phyloP scores from a whole-genome alignment of 2,329 filamentous ascomycete species.

The Thermoascus crustaceus region DNA sequence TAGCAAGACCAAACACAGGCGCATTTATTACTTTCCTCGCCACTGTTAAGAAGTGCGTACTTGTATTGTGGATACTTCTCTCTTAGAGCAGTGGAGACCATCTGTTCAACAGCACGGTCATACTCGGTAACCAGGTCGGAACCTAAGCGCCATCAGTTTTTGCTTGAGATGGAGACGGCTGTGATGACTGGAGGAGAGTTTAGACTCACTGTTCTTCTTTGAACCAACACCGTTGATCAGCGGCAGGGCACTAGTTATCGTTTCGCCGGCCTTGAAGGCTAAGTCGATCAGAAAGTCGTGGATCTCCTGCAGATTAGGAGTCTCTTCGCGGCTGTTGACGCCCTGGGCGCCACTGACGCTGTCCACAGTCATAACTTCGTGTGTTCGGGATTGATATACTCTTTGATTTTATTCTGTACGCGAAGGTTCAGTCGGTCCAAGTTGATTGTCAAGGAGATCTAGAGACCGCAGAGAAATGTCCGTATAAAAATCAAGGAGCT shows the following conservation, averaged over 20 bases:
- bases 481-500: too few species aligned
- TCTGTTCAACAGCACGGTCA: constrained; percentile 52
- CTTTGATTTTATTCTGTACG: too few species aligned
- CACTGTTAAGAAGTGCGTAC: constrained; percentile 25
- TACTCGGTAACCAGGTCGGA: constrained; percentile 58
- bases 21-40: too few species aligned
- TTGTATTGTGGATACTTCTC: constrained; percentile 46
- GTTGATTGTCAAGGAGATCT: too few species aligned
- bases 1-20: not conserved
- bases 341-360: too few species aligned
- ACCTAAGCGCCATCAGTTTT: constrained; percentile 26
- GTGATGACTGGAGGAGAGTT: not conserved
- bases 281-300: constrained; percentile 34
- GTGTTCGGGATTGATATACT: too few species aligned
- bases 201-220: constrained; percentile 39
- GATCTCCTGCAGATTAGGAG: constrained; percentile 30
- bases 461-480: too few species aligned
- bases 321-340: constrained; percentile 1
- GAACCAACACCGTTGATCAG: constrained; percentile 29
- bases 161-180: not conserved
- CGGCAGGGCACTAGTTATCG: constrained; percentile 37
- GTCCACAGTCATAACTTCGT: too few species aligned
- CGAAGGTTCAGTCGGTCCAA: too few species aligned
- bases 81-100: constrained; percentile 45
- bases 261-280: constrained; percentile 34